Percentiles rank a stretch among this genome's conserved stretches.
Conservation (phyloP, 2,329 filamentous ascomycete species). For the Aspergillus quadricinctus region DNA sequence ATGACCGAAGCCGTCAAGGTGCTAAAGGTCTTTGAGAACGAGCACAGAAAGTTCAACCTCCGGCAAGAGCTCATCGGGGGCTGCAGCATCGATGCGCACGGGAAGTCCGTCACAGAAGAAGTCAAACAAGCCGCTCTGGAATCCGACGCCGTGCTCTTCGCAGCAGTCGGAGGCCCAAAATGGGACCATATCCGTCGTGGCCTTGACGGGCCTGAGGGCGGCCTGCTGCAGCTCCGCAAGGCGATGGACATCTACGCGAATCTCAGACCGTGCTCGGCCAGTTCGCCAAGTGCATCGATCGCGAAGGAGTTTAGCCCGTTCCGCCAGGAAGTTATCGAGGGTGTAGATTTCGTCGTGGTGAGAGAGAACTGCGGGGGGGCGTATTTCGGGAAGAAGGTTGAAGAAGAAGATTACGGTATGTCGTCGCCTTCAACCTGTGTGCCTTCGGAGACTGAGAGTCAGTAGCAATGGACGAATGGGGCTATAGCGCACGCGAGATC, state of each 20-base stretch:
- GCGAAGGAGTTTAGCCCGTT: conserved; percentile 77
- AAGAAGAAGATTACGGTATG: conserved; percentile 34
- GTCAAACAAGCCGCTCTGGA: conserved; percentile 73
- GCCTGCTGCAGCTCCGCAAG: conserved; percentile 77
- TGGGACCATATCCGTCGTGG: conserved; percentile 67
- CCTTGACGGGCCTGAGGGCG: conserved; percentile 79
- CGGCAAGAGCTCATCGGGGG: conserved; percentile 81
- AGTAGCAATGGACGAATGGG: conserved; percentile 66
- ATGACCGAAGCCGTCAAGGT: conserved; percentile 51
- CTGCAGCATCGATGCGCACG: conserved; percentile 76
- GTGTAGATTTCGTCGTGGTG: conserved; percentile 70
- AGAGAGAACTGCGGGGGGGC: conserved; percentile 42
- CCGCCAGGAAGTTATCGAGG: conserved; percentile 73
- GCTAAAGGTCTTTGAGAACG: conserved; percentile 66
- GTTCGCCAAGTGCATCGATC: conserved; percentile 66
- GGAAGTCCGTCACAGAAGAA: conserved; percentile 69
- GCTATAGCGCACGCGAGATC: conserved; percentile 76
- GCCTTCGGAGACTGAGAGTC: background rate
- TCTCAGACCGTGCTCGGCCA: conserved; percentile 71
- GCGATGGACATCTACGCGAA: conserved; percentile 87
- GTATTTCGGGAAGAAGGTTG: conserved; percentile 39
- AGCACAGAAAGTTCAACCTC: conserved; percentile 71
- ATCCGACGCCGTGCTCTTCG: conserved; percentile 81
- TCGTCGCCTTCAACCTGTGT: conserved; percentile 34
- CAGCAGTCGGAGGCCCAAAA: conserved; percentile 86